Base-by-base conservation (phyloP, 2,329 filamentous ascomycete species). In the Fusarium nodosum region DNA sequence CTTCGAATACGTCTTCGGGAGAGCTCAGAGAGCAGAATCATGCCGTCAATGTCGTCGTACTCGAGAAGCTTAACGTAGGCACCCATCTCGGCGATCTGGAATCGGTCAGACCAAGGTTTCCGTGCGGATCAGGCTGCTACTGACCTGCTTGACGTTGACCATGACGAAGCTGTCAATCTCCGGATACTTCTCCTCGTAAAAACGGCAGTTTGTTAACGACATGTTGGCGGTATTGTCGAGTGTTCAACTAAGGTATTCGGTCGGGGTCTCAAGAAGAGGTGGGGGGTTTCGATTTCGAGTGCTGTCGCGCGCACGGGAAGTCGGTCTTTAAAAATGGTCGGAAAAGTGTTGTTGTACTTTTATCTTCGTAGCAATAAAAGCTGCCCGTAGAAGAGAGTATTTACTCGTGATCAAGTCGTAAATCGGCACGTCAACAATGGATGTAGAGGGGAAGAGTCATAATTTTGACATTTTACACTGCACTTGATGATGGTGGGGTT, bases 101-200 rank as follows among this genome's bases (percentile, higher is more conserved):
- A 53, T 56, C 38, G 64, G 68, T 75, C 64, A 74, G 69, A 68
- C 45, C 52, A 46, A 59, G 46, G 38, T 50, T 61, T 63, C 56
- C 59, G 57, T 54, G 47, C 56, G 45, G 42, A 56, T 50, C 41
- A 56, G 46, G 48, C 28, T 60, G 56, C 57, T 60, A 78, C 87
- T 69, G 80, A 94, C 92, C 90, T 97, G 94, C 89, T 97, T 97
- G 77, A 98, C 96, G 83, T 98, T 99, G 81, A 99, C 96, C 96
- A 99, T 99, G 80, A 99, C 97, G 84, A 97, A 98, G 87, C 93
- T 97, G 84, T 99, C 96, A 80, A 99, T 95, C 87, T 98, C 96
- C 75, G 80, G 79, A 69, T 92, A 97, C 84, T 97, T 97, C 85
- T 97, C 93, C 87, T 97, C 94, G 82, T 97, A 97, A 84, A 97